Evolutionary conservation across 345 rosid species (phyloP).

Genomic region (Arabis alpina): DNA sequence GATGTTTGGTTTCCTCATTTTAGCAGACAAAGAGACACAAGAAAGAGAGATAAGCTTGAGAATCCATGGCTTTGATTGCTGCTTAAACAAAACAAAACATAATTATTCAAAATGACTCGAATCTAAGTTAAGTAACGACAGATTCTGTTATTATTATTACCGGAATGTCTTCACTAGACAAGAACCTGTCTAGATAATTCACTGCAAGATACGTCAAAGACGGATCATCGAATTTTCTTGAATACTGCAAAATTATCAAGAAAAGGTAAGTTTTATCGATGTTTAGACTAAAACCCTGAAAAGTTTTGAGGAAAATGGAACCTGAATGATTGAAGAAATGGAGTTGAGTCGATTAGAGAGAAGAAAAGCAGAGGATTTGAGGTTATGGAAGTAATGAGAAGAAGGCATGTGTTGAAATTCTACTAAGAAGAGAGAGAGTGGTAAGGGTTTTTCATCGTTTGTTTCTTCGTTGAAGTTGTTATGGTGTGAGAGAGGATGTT

Average conservation of each 20-base stretch:
- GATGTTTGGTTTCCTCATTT: slow-evolving; percentile 67
- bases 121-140: slow-evolving; percentile 21
- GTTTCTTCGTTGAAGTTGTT: slow-evolving; percentile 12
- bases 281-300: slow-evolving; percentile 22
- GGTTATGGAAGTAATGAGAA: slow-evolving; percentile 42
- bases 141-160: slow-evolving; percentile 48
- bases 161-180: slow-evolving; percentile 61
- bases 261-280: background rate
- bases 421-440: slow-evolving; percentile 54
- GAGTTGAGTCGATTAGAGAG: slow-evolving; percentile 51
- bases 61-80: slow-evolving; percentile 69
- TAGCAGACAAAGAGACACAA: slow-evolving; percentile 73
- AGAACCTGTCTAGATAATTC: slow-evolving; percentile 83
- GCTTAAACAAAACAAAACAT: background rate
- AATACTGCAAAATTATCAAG: slow-evolving; percentile 13
- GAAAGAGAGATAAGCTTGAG: slow-evolving; percentile 65
- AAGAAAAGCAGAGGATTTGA: slow-evolving; percentile 48
- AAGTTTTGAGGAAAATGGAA: background rate
- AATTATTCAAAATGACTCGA: background rate
- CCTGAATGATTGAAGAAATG: slow-evolving; percentile 58
- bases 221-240: slow-evolving; percentile 49
- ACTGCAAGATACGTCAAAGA: slow-evolving; percentile 69
- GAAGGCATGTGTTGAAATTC: slow-evolving; percentile 78
- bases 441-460: slow-evolving; percentile 16
- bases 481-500: slow-evolving; percentile 58